Evolutionary conservation across 169 alveolate species (phyloP), one percentile per base, ranked within the genome.

Genomic region (Plasmodium reichenowi): DNA sequence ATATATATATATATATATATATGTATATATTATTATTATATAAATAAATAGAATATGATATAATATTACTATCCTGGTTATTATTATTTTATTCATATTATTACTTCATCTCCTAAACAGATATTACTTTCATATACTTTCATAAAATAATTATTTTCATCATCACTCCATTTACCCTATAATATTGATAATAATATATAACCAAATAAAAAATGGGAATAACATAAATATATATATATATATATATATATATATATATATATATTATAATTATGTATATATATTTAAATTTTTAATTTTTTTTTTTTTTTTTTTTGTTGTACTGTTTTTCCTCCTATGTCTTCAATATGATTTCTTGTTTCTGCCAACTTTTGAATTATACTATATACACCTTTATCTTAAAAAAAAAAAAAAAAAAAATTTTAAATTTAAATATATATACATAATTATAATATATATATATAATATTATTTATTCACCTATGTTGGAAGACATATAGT

Each of bases 241-340:
- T 6, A 24, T 50, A 45, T 38, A n/a, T 15, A 7, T 38, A 20
- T 20, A 20, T 20, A 20, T 20, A 20, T 20, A 20, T 20, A 20
- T 20, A 20, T 2, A n/a, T n/a, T n/a, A n/a, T n/a, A n/a, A n/a
- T n/a, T n/a, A n/a, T n/a, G n/a, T n/a, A n/a, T n/a, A n/a, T n/a
- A n/a, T n/a, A n/a, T n/a, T n/a, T n/a, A n/a, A n/a, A n/a, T n/a
- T n/a, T n/a, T n/a, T n/a, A n/a, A n/a, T n/a, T n/a, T n/a, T 12
- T 22, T 26, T 67, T 26, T 58, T 76, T 56, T 58, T 38, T 17
- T 5, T 76, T 22, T 78, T 38, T 56, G 12, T 7, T 48, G 68
- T 78, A 78, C 89, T 58, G 89, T 78, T 64, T 58, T 67, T 32
- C 89, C 89, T 43, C 89, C 89, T 48, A 78, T 78, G 58, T 32